Percentiles rank a stretch among this genome's conserved stretches.
Evolutionary conservation across 805 yeast species (phyloP).

Genomic region (Scheffersomyces spartinae): DNA sequence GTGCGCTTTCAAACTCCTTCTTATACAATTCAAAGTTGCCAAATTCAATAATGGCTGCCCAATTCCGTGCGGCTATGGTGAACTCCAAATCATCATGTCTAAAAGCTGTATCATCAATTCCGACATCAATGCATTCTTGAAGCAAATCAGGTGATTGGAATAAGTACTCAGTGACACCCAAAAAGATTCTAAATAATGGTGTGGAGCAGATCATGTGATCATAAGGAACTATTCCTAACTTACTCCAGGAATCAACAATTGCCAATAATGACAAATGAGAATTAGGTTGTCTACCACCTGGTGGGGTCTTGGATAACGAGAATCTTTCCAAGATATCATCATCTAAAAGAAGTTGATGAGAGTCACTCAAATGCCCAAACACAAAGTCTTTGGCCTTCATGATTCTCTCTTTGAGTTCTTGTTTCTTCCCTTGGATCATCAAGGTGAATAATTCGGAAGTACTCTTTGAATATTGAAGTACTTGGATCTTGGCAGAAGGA

Average conservation of each 20-base stretch:
- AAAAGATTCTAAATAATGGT: slow-evolving; percentile 78
- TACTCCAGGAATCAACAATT: slow-evolving; percentile 90
- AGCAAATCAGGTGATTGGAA: slow-evolving; percentile 75
- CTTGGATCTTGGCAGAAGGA: slow-evolving; percentile 87
- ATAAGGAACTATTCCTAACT: slow-evolving; percentile 77
- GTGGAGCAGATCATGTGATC: slow-evolving; percentile 97
- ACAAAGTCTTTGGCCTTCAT: slow-evolving; percentile 60
- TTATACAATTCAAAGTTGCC: slow-evolving; percentile 68
- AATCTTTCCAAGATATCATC: slow-evolving; percentile 70
- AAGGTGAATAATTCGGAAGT: slow-evolving; percentile 73
- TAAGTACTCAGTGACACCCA: slow-evolving; percentile 88
- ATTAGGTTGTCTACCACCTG: slow-evolving; percentile 61
- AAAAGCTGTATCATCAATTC: slow-evolving; percentile 53
- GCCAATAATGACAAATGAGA: slow-evolving; percentile 84
- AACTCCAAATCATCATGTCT: slow-evolving; percentile 88
- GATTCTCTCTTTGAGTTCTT: slow-evolving; percentile 49
- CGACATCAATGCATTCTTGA: slow-evolving; percentile 70
- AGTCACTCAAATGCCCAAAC: slow-evolving; percentile 50
- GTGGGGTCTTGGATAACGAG: slow-evolving; percentile 63
- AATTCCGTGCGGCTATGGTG: slow-evolving; percentile 77
- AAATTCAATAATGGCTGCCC: slow-evolving; percentile 73
- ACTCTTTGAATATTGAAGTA: slow-evolving; percentile 78
- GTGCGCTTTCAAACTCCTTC: slow-evolving; percentile 65
- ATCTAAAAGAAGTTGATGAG: slow-evolving; percentile 58
- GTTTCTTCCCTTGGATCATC: slow-evolving; percentile 59